A percentile compares a stretch with the other conserved stretches of the same genome.
These are phyloP conservation scores for Kuraishia floccosa DNA, from an alignment of 805 yeast species.

Conservation along the genomic window DNA sequence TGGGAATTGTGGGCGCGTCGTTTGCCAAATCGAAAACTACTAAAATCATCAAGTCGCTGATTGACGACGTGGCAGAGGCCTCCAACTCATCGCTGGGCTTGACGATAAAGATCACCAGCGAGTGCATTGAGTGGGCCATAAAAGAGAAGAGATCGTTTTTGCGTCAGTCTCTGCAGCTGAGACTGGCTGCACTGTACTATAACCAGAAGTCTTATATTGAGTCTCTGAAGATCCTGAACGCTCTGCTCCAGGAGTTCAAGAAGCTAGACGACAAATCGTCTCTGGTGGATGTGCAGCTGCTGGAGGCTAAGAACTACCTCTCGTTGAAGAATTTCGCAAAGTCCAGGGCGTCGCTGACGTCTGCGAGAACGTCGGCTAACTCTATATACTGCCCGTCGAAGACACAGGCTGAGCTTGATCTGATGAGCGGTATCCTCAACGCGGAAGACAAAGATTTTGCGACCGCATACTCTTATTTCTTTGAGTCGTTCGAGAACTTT, in stretches of 20 bases:
- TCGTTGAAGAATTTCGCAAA: conserved; percentile 86
- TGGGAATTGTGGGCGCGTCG: conserved; percentile 44
- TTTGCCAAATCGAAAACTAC: conserved; percentile 94
- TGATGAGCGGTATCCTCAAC: conserved; percentile 90
- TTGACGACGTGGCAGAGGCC: conserved; percentile 63
- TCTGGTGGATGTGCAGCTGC: conserved; percentile 86
- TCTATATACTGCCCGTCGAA: conserved; percentile 92
- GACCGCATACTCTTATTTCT: conserved; percentile 92
- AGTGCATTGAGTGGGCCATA: conserved; percentile 81
- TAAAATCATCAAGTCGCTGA: conserved; percentile 70
- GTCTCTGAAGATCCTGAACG: conserved; percentile 61
- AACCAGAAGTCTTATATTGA: conserved; percentile 52
- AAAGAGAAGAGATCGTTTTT: conserved; percentile 76
- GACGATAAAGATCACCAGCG: conserved; percentile 65
- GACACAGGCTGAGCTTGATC: conserved; percentile 87
- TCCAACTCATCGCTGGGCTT: conserved; percentile 50
- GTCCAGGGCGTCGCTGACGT: conserved; percentile 83
- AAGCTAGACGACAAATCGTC: conserved; percentile 93
- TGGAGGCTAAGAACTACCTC: conserved; percentile 85
- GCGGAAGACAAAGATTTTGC: conserved; percentile 96
- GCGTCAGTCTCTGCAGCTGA: conserved; percentile 79
- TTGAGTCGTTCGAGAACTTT: conserved; percentile 89
- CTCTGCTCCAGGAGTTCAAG: conserved; percentile 74
- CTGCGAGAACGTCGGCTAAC: conserved; percentile 97
- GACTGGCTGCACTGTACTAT: conserved; percentile 68